These are phyloP conservation scores for Pyrus hybrid DNA, from an alignment of 331 rosid genomes.

Conservation along the genomic window DNA sequence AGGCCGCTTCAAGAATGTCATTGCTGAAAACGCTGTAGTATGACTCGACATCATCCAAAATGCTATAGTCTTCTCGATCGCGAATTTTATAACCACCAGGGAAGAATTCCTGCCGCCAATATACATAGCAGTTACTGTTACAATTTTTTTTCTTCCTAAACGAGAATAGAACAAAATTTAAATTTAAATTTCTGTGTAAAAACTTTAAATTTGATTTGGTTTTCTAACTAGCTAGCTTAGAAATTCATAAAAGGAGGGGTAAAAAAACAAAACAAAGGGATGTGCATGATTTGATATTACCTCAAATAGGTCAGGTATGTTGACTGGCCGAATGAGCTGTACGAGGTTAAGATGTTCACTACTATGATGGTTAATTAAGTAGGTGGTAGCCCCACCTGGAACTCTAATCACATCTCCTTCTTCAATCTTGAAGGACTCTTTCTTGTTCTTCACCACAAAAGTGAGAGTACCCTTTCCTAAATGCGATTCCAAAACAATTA, in stretches of 20 bases:
- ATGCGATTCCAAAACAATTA: not conserved
- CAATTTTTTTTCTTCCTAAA: not conserved
- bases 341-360: conserved; percentile 26
- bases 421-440: conserved; percentile 36
- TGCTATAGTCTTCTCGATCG: not conserved
- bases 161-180: not conserved
- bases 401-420: conserved; percentile 29
- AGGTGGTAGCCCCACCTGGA: conserved; percentile 32
- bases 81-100: conserved; percentile 17
- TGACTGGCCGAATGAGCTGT: conserved; percentile 34
- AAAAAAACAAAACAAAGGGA: not conserved
- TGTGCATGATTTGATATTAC: conserved; percentile 4
- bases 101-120: conserved; percentile 27
- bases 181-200: not conserved
- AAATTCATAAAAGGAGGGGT: not conserved
- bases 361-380: conserved; percentile 25
- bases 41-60: conserved; percentile 12
- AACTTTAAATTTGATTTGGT: not conserved
- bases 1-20: conserved; percentile 34
- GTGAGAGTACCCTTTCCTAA: conserved; percentile 42
- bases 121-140: not conserved
- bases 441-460: conserved; percentile 18
- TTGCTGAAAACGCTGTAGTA: conserved; percentile 39
- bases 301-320: conserved; percentile 38
- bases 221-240: not conserved